Evolutionary conservation across 306 rosid genomes (phyloP).

Genomic region (Pterocarpus macrocarpus): DNA sequence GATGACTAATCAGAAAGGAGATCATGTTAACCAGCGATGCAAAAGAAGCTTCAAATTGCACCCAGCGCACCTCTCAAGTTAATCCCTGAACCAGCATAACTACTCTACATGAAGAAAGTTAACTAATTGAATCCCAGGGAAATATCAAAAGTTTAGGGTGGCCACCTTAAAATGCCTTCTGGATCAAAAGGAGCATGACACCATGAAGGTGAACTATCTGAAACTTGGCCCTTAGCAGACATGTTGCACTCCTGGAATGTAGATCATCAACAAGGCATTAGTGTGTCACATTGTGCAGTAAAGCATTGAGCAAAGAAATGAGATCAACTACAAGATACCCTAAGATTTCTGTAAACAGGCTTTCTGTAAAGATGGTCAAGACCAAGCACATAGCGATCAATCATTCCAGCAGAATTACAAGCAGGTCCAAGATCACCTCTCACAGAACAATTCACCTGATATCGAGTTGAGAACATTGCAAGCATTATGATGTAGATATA

Average conservation of each 20-base stretch:
- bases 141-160: constrained; percentile 41
- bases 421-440: constrained; percentile 94
- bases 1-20: constrained; percentile 18
- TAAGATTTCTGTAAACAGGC: constrained; percentile 84
- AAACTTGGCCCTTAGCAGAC: constrained; percentile 60
- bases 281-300: constrained; percentile 19
- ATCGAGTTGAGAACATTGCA: constrained; percentile 49
- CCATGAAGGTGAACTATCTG: constrained; percentile 85
- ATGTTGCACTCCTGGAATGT: constrained; percentile 82
- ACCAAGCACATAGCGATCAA: constrained; percentile 86
- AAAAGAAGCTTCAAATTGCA: constrained; percentile 21
- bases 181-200: constrained; percentile 95
- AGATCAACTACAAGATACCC: constrained; percentile 60
- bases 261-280: constrained; percentile 47
- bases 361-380: constrained; percentile 76
- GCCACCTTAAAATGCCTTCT: constrained; percentile 92
- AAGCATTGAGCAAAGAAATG: constrained; percentile 34
- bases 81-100: neutral
- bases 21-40: constrained; percentile 6
- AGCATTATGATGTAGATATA: constrained; percentile 21
- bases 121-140: neutral
- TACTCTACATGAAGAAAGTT: constrained; percentile 14
- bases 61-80: neutral
- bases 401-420: constrained; percentile 93
- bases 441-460: constrained; percentile 84